These are phyloP conservation scores for Mollisia scopiformis DNA, from an alignment of 2,329 filamentous ascomycete genomes.

Conservation along the genomic window DNA sequence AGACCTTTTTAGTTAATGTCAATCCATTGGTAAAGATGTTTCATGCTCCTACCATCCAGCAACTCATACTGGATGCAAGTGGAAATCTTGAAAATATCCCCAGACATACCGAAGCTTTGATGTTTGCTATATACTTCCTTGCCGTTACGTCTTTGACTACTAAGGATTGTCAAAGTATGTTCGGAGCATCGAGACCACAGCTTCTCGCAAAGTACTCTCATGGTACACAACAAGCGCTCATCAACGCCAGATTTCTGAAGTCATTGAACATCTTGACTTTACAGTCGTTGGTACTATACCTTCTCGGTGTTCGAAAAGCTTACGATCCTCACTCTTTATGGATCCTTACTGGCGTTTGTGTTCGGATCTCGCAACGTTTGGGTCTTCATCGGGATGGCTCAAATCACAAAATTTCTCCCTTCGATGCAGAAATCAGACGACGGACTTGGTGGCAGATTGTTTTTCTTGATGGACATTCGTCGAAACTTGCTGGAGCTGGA, in stretches of 20 bases:
- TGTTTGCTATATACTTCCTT: constrained; percentile 68
- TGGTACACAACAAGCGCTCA: constrained; percentile 66
- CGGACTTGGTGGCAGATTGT: constrained; percentile 66
- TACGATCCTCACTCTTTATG: constrained; percentile 49
- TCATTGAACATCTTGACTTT: constrained; percentile 66
- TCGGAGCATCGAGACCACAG: constrained; percentile 54
- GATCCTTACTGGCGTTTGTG: constrained; percentile 50
- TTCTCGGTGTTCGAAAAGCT: constrained; percentile 44
- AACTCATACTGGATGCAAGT: constrained; percentile 62
- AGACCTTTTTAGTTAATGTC: constrained; percentile 70
- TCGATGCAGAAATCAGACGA: constrained; percentile 62
- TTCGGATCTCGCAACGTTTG: constrained; percentile 51
- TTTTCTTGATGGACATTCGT: constrained; percentile 60
- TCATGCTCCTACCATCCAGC: constrained; percentile 68
- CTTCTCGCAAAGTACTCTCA: constrained; percentile 58
- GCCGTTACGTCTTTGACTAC: constrained; percentile 63
- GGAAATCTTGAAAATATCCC: constrained; percentile 48
- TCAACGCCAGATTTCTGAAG: constrained; percentile 68
- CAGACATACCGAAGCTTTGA: constrained; percentile 65
- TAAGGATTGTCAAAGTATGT: constrained; percentile 53
- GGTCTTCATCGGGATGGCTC: constrained; percentile 51
- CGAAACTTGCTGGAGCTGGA: constrained; percentile 56
- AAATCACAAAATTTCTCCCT: constrained; percentile 44
- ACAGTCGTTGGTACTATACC: constrained; percentile 69
- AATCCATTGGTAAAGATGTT: constrained; percentile 71